These are phyloP conservation scores for Pholiota conissans DNA, from an alignment of 768 basidiomycete genomes.

Conservation along the genomic window DNA sequence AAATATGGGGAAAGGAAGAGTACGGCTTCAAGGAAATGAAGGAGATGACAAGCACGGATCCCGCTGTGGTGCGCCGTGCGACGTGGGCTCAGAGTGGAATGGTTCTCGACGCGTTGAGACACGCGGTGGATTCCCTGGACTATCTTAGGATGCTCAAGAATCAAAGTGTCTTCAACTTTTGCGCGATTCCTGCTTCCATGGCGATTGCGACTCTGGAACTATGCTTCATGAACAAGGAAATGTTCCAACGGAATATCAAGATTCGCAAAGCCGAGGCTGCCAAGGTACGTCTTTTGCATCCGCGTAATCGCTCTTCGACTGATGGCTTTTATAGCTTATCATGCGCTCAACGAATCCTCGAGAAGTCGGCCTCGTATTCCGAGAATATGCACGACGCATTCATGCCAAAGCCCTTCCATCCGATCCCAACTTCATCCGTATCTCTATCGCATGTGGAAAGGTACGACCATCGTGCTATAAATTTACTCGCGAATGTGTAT, in stretches of 20 bases:
- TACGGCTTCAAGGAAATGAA: constrained; percentile 74
- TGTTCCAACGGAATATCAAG: constrained; percentile 90
- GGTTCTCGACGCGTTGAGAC: constrained; percentile 84
- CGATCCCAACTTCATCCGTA: constrained; percentile 84
- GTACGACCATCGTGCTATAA: constrained; percentile 41
- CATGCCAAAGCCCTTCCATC: constrained; percentile 76
- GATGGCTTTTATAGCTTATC: constrained; percentile 63
- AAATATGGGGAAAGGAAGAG: constrained; percentile 73
- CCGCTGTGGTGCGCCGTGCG: constrained; percentile 62
- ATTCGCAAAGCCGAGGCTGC: constrained; percentile 93
- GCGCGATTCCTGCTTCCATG: constrained; percentile 93
- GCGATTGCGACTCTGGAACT: constrained; percentile 90
- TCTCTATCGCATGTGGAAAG: constrained; percentile 84
- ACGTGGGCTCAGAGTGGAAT: constrained; percentile 85
- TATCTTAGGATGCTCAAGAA: constrained; percentile 85
- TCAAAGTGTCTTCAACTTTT: constrained; percentile 94
- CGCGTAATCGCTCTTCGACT: neutral
- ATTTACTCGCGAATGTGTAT: neutral
- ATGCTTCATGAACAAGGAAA: constrained; percentile 90
- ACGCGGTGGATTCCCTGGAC: constrained; percentile 84
- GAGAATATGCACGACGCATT: constrained; percentile 76
- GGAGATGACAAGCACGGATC: constrained; percentile 53
- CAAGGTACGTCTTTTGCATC: constrained; percentile 44
- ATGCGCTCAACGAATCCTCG: constrained; percentile 90
- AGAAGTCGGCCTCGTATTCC: constrained; percentile 89